Evolutionary conservation across 2,329 filamentous ascomycete genomes (phyloP).

Genomic region (Stachybotrys chartarum): DNA sequence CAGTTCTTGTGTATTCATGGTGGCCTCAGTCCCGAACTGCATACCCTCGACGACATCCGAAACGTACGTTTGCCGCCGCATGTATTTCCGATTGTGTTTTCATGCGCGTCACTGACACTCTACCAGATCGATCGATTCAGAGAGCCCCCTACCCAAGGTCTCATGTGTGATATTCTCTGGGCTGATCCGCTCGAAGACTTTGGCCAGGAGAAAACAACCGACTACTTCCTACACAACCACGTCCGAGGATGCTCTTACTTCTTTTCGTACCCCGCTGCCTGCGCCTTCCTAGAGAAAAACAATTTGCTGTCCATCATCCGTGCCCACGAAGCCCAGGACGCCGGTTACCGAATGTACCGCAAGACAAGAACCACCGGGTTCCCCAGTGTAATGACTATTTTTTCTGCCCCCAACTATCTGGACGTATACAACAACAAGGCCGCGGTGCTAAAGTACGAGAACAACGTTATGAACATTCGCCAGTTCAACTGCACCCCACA

Average conservation of each 20-base stretch:
- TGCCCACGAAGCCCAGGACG: conserved; percentile 96
- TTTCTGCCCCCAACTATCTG: conserved; percentile 96
- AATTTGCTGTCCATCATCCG: conserved; percentile 95
- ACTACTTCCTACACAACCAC: conserved; percentile 97
- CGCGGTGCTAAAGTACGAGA: conserved; percentile 97
- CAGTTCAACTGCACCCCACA: conserved; percentile 99
- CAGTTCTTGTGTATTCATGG: conserved; percentile 98
- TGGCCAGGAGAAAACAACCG: conserved; percentile 95
- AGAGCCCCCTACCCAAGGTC: conserved; percentile 90
- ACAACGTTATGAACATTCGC: conserved; percentile 99
- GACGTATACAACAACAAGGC: conserved; percentile 99
- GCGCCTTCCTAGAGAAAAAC: conserved; percentile 97
- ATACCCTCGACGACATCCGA: conserved; percentile 91
- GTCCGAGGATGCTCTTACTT: conserved; percentile 98
- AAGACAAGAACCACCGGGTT: conserved; percentile 98
- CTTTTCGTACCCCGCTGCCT: conserved; percentile 96
- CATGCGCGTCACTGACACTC: background rate
- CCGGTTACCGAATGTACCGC: conserved; percentile 97
- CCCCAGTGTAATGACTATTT: conserved; percentile 99
- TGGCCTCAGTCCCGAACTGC: conserved; percentile 88
- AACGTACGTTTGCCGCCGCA: conserved; percentile 47
- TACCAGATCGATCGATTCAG: conserved; percentile 89
- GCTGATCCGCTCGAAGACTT: conserved; percentile 97
- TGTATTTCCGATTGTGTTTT: conserved; percentile 7
- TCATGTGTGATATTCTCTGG: conserved; percentile 99